Percentiles rank a stretch among this genome's conserved stretches.
Evolutionary conservation across 2,329 filamentous ascomycete species (phyloP).

Genomic region (Diaporthe citri): DNA sequence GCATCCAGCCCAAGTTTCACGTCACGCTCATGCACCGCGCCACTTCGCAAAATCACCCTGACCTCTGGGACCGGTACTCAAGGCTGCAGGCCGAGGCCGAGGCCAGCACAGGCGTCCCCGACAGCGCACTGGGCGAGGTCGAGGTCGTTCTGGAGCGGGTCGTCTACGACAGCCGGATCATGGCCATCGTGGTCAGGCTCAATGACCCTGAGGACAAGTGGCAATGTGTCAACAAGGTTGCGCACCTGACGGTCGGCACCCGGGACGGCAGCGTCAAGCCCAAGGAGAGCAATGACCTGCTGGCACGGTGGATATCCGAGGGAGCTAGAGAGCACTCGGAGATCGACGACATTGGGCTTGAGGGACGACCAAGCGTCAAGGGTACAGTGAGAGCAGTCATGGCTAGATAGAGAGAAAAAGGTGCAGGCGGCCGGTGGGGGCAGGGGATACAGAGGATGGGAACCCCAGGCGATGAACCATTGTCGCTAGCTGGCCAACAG

Average conservation of each 20-base stretch:
- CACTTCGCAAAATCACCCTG: slow-evolving; percentile 68
- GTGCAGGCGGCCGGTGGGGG: too few relatives aligned
- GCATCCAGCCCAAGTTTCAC: slow-evolving; percentile 89
- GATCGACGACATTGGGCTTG: slow-evolving; percentile 63
- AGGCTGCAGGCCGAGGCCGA: slow-evolving; percentile 66
- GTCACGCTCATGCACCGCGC: slow-evolving; percentile 92
- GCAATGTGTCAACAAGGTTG: slow-evolving; percentile 81
- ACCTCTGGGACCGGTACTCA: slow-evolving; percentile 81
- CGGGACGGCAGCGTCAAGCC: slow-evolving; percentile 82
- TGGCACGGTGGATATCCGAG: slow-evolving; percentile 78
- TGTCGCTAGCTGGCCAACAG: not conserved
- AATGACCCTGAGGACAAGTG: slow-evolving; percentile 68
- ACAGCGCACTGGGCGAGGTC: slow-evolving; percentile 72
- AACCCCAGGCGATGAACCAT: not conserved
- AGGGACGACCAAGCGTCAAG: slow-evolving; percentile 61
- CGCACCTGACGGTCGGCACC: slow-evolving; percentile 93
- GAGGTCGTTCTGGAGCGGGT: slow-evolving; percentile 76
- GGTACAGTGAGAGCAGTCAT: slow-evolving; percentile 63
- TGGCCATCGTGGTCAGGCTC: slow-evolving; percentile 90
- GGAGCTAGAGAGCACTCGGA: slow-evolving; percentile 59
- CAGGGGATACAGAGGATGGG: not conserved
- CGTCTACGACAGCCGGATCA: slow-evolving; percentile 87
- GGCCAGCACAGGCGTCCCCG: slow-evolving; percentile 51
- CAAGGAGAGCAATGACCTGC: slow-evolving; percentile 90
- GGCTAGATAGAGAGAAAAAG: slow-evolving; percentile 55